These are phyloP conservation scores for Coleophoma cylindrospora DNA, from an alignment of 2,329 filamentous ascomycete species.

Conservation along the genomic window DNA sequence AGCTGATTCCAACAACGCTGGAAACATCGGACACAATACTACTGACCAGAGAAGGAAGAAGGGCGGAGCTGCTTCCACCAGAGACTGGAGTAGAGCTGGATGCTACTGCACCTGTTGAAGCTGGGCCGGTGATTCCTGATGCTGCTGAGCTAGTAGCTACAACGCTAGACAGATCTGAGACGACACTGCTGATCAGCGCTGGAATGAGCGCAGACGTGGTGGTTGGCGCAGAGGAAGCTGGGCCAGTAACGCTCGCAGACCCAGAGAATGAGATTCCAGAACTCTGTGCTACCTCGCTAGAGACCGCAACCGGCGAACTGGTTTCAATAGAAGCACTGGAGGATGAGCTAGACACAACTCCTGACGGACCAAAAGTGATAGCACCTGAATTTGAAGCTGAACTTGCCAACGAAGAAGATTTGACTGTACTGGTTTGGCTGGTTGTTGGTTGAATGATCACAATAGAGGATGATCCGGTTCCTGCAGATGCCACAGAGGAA, in stretches of 20 bases:
- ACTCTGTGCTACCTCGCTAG: constrained; percentile 4
- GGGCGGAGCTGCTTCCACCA: background rate
- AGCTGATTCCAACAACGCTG: background rate
- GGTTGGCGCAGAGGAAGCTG: constrained; percentile 2
- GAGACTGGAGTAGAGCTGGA: background rate
- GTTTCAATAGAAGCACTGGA: constrained; percentile 3
- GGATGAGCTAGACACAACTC: constrained; percentile 16
- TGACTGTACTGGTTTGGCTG: no score
- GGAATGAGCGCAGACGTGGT: background rate
- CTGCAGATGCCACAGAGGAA: no score
- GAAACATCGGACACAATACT: background rate
- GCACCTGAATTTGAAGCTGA: constrained; percentile 9
- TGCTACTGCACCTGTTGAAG: background rate
- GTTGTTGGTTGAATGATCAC: no score
- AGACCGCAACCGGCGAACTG: background rate
- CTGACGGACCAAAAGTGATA: constrained; percentile 24
- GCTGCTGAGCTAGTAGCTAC: background rate
- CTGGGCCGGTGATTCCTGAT: background rate
- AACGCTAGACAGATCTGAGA: background rate
- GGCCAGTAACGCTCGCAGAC: constrained; percentile 1
- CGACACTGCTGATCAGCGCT: background rate
- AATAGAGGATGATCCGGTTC: no score
- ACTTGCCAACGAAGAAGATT: no score
- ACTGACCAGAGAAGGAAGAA: background rate
- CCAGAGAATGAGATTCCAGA: constrained; percentile 10